These are phyloP conservation scores for Miamiensis avidus DNA, from an alignment of 169 alveolate species.

Conservation along the genomic window DNA sequence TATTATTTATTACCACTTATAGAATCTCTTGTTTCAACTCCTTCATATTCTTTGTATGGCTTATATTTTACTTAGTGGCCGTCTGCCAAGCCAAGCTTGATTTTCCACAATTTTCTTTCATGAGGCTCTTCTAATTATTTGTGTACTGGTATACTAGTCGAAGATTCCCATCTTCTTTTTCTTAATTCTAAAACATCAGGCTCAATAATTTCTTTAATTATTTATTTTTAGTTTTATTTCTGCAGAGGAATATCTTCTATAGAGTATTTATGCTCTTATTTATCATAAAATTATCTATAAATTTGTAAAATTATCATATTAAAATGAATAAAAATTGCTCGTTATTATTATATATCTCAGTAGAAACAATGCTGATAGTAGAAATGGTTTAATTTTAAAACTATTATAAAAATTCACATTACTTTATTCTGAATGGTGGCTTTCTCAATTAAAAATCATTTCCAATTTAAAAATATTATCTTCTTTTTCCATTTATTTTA, in stretches of 20 bases:
- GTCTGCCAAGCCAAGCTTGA: neutral
- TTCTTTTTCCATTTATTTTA: no score
- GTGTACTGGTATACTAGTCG: neutral
- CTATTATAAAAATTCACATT: no score
- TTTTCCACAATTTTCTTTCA: neutral
- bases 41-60: neutral
- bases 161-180: neutral
- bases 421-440: no score
- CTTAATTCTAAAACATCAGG: neutral
- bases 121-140: neutral
- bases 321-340: no score
- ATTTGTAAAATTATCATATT: no score
- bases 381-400: no score
- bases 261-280: neutral
- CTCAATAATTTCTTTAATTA: neutral
- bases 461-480: no score
- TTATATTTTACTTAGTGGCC: neutral
- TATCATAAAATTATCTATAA: no score
- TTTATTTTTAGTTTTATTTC: no score
- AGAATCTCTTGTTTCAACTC: neutral
- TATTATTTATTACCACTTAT: neutral
- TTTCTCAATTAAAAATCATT: no score
- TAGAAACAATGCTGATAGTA: no score
- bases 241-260: neutral
- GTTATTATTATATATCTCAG: no score